phyloP scores from a whole-genome alignment of 371 early-diverging fungal genomes.

The Vavraia culicis region DNA sequence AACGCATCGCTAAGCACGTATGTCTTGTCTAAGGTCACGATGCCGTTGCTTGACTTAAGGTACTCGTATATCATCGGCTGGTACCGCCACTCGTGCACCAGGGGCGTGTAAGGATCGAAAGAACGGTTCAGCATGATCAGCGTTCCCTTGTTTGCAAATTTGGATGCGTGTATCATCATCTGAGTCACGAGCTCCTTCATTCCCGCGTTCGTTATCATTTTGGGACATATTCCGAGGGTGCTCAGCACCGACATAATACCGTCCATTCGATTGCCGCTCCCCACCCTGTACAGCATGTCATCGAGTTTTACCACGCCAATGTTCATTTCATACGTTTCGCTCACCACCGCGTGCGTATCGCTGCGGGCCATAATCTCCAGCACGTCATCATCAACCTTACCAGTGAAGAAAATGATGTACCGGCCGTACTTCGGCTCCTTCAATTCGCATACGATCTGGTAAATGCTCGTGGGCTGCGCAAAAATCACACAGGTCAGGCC shows the following conservation, averaged over 20 bases:
- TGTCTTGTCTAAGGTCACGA: constrained; percentile 53
- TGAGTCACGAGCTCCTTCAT: constrained; percentile 4
- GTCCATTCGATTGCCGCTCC: constrained; percentile 1
- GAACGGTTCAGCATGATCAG: constrained; percentile 69
- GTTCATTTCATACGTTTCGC: constrained; percentile 41
- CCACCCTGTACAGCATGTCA: neutral
- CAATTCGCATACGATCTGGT: constrained; percentile 35
- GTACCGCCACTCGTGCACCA: constrained; percentile 88
- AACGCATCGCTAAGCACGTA: constrained; percentile 21
- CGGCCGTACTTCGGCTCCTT: constrained; percentile 32
- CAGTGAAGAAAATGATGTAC: constrained; percentile 40
- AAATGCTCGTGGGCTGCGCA: constrained; percentile 20
- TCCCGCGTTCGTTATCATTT: constrained; percentile 12
- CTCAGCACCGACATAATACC: constrained; percentile 26
- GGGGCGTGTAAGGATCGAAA: constrained; percentile 82
- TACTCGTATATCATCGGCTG: constrained; percentile 91
- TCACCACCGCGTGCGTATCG: constrained; percentile 34
- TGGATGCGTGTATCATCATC: neutral
- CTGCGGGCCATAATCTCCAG: constrained; percentile 34
- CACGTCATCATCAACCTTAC: constrained; percentile 24
- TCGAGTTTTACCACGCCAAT: constrained; percentile 31
- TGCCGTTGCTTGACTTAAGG: constrained; percentile 68
- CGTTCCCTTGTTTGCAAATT: constrained; percentile 5
- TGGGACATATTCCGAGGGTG: constrained; percentile 27
- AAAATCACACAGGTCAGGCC: constrained; percentile 36